A percentile compares a stretch with the other conserved stretches of the same genome.
Evolutionary conservation across 164 flowering plant species (phyloP).

Genomic region (Brasenia schreberi): DNA sequence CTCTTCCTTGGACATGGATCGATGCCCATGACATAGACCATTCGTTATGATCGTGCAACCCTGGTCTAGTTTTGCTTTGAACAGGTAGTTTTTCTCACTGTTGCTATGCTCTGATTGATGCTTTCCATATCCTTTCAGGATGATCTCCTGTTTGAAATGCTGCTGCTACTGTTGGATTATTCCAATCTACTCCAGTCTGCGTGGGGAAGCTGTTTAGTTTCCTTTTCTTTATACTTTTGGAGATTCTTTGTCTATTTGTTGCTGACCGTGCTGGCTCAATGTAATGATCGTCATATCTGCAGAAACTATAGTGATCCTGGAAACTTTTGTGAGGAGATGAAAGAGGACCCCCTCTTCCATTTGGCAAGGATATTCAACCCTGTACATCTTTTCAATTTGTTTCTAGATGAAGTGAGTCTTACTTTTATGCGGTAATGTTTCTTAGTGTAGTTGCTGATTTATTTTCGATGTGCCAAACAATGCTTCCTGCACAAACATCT

Average conservation of each 20-base stretch:
- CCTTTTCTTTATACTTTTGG: background rate
- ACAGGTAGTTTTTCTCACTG: too few species aligned
- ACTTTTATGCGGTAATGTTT: background rate
- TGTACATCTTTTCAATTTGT: slow-evolving; percentile 48
- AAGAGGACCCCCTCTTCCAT: slow-evolving; percentile 25
- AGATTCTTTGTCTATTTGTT: background rate
- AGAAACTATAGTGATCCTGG: slow-evolving; percentile 7
- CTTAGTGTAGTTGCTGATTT: too few species aligned
- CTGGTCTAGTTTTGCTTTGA: too few species aligned
- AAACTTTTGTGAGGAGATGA: slow-evolving; percentile 13
- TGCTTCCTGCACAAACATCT: background rate
- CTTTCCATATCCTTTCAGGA: slow-evolving; percentile 28
- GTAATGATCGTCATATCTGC: slow-evolving; percentile 3
- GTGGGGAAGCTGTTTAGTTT: slow-evolving; percentile 19
- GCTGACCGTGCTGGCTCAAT: background rate
- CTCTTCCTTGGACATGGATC: too few species aligned
- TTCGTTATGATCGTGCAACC: too few species aligned
- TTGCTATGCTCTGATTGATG: background rate
- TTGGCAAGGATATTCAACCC: slow-evolving; percentile 57
- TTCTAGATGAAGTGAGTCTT: slow-evolving; percentile 60
- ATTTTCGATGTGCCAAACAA: background rate
- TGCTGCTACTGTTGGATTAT: slow-evolving; percentile 40
- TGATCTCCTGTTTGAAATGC: slow-evolving; percentile 71
- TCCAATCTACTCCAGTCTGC: slow-evolving; percentile 17
- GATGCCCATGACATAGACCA: too few species aligned